A percentile compares a stretch with the other conserved stretches of the same genome.
phyloP scores from a whole-genome alignment of 2,329 filamentous ascomycete genomes.

The Ceratocystis colombiana region DNA sequence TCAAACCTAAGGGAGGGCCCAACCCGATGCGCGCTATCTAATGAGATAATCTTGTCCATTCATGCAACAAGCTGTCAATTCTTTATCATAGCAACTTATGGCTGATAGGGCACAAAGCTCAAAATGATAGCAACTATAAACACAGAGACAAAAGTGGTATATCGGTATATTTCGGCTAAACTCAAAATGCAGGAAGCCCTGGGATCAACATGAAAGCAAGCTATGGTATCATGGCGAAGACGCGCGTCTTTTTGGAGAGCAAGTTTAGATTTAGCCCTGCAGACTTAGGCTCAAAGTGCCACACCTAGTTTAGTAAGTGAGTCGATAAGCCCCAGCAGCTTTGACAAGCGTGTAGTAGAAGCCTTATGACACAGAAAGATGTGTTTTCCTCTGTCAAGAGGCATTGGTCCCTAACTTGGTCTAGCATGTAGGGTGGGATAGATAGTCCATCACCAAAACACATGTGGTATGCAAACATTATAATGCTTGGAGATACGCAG shows the following conservation, averaged over 20 bases:
- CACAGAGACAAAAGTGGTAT: background rate
- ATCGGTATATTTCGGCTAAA: background rate
- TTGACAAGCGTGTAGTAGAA: no score
- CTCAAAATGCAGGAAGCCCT: background rate
- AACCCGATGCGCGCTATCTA: background rate
- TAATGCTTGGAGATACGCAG: background rate
- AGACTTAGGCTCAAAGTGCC: background rate
- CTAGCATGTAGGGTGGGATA: background rate
- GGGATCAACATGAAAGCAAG: background rate
- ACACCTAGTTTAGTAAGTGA: no score
- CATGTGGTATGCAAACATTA: background rate
- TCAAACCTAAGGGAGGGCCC: background rate
- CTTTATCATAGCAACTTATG: no score
- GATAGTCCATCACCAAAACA: background rate
- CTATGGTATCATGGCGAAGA: background rate
- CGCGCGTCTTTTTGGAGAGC: conserved; percentile 13
- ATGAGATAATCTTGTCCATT: background rate
- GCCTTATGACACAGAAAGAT: background rate
- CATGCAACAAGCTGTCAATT: no score
- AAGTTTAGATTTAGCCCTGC: background rate
- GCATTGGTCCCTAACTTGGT: background rate
- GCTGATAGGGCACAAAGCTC: no score
- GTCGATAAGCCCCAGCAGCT: no score
- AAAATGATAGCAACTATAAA: no score
- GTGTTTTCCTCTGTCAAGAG: background rate